Base-by-base conservation (phyloP, 1,139 yeast species). In the Yamadazyma diddensiae region DNA sequence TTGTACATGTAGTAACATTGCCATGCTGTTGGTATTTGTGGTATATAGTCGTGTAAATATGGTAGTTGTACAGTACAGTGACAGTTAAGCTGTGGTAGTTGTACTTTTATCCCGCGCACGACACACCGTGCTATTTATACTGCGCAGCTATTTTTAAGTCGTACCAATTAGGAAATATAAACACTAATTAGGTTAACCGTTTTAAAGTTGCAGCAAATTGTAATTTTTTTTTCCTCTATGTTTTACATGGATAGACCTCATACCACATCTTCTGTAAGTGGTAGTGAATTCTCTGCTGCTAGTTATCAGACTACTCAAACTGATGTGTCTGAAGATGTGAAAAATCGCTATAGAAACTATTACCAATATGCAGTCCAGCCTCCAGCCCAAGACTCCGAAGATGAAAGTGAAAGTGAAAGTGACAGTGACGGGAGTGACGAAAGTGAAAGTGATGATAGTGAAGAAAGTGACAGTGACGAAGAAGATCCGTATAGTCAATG, bases 221-320 rank as follows among this genome's bases (percentile, higher is more conserved):
- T 21, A 6, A 7, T 7, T 6, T 7, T 9, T 7, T 21, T 21
- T 21, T 7, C 8, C n/a, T 5, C 5, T 12, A 22, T 22, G 25
- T 22, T 7, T 13, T 15, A 22, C 6, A 22, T 22, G 25, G 25
- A 22, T 5, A 22, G 25, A 22, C 15, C 25, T 22, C 13, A 24
- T 13, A 23, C 30, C 14, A 28, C 31, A 1, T 21, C 31, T 5
- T 43, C 65, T n/a, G 42, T 50, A 19, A 49, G 50, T 29, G 63
- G 58, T 6, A 55, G 62, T 39, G 68, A 62, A 19, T 57, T 62
- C 30, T 61, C 56, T 59, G 43, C 56, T 20, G 46, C 55, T 15
- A 57, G 55, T 16, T 62, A 66, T 17, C 59, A 55, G 21, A 59
- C 68, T 5, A 61, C 64, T 24, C 49, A 54, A 34, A 59, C 69